Conservation (phyloP, 176 grass and related monocot genomes). For the Elymus sibiricus region DNA sequence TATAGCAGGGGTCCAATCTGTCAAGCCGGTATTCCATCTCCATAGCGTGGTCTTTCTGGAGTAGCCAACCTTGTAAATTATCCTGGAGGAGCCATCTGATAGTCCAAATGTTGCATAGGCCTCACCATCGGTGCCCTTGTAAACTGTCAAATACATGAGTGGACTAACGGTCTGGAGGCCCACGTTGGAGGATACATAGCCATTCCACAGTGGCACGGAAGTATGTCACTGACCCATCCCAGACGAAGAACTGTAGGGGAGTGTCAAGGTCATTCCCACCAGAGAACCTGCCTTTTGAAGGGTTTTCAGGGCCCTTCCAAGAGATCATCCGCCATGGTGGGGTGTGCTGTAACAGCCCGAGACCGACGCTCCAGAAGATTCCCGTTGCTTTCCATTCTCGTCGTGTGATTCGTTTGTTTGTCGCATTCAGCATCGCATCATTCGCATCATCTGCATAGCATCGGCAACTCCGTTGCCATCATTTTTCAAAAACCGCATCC, state of each 20-base stretch:
- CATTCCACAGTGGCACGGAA: not conserved
- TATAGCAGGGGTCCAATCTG: not conserved
- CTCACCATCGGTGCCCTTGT: not conserved
- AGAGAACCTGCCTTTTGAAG: constrained; percentile 25
- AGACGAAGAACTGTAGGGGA: not conserved
- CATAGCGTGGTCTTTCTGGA: not conserved
- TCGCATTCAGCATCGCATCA: too few species aligned
- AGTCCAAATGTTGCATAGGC: constrained; percentile 13
- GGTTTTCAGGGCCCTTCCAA: constrained; percentile 33
- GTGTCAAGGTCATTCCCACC: not conserved
- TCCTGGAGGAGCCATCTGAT: not conserved
- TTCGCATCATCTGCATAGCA: too few species aligned
- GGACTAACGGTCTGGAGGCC: not conserved
- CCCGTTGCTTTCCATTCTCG: too few species aligned
- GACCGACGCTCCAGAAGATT: too few species aligned
- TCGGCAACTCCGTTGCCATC: too few species aligned
- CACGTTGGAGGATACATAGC: not conserved
- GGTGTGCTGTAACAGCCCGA: too few species aligned
- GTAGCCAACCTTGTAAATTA: not conserved
- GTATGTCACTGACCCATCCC: constrained; percentile 7
- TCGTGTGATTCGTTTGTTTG: too few species aligned
- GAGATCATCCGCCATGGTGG: not conserved
- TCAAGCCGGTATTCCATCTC: not conserved
- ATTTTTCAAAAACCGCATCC: too few species aligned
- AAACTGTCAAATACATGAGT: not conserved